Conservation (phyloP, 441 rosid genomes). For the Gossypium schwendimanii region DNA sequence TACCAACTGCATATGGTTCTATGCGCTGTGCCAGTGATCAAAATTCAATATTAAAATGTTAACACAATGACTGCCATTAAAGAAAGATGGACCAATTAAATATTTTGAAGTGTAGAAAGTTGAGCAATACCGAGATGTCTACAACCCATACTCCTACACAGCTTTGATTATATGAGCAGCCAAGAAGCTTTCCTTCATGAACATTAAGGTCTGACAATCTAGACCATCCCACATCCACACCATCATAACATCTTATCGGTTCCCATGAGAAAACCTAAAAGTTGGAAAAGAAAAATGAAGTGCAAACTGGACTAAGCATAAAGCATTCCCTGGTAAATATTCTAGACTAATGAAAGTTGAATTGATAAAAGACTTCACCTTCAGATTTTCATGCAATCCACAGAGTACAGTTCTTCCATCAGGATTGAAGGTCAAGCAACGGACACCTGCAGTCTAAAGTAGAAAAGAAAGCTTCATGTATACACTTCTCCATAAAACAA, state of each 20-base stretch:
- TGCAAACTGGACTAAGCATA: conserved; percentile 8
- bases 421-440: conserved; percentile 86
- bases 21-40: conserved; percentile 42
- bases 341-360: conserved; percentile 11
- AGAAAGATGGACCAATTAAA: conserved; percentile 15
- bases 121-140: conserved; percentile 68
- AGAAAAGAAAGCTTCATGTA: conserved; percentile 7
- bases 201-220: conserved; percentile 86
- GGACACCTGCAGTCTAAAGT: conserved; percentile 77
- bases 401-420: conserved; percentile 93
- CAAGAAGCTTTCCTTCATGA: conserved; percentile 97
- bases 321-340: conserved; percentile 2
- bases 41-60: conserved; percentile 18
- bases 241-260: conserved; percentile 82
- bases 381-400: conserved; percentile 91
- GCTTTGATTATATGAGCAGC: conserved; percentile 95
- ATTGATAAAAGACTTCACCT: conserved; percentile 37
- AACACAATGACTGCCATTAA: conserved; percentile 14
- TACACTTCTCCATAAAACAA: not conserved
- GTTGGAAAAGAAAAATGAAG: conserved; percentile 13
- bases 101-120: conserved; percentile 17
- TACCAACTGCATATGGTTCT: conserved; percentile 59
- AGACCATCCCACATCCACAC: conserved; percentile 99
- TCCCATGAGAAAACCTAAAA: conserved; percentile 95
- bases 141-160: conserved; percentile 99